Conservation (phyloP, 225 moss, liverwort and hornwort genomes). For the Pleurozium schreberi region DNA sequence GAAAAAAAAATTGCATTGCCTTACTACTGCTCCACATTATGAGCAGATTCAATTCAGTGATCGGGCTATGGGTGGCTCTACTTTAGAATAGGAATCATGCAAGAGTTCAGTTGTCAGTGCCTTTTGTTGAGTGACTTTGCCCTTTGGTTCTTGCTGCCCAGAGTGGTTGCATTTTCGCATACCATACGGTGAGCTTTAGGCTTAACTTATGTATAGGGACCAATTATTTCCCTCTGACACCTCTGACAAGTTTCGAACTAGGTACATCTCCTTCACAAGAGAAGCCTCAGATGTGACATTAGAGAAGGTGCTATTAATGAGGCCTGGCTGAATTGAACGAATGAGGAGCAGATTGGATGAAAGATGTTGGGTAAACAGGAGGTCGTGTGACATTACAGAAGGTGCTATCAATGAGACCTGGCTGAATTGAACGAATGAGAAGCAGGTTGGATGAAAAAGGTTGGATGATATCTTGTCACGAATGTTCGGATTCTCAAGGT, state of each 20-base stretch:
- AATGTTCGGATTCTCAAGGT: conserved; percentile 71
- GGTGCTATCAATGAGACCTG: too few relatives aligned
- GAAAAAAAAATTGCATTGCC: too few relatives aligned
- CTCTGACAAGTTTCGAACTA: background rate
- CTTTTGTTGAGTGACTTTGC: background rate
- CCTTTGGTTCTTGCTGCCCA: background rate
- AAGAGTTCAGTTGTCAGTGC: background rate
- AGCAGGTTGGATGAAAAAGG: background rate
- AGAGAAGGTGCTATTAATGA: background rate
- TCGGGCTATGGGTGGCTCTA: too few relatives aligned
- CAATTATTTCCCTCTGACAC: background rate
- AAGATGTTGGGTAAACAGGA: background rate
- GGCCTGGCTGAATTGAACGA: background rate
- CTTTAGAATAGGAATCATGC: background rate
- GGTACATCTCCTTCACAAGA: background rate
- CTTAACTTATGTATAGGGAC: background rate
- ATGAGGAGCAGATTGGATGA: background rate
- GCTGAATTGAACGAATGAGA: background rate
- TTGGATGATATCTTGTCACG: conserved; percentile 34
- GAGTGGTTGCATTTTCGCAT: background rate
- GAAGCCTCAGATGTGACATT: background rate
- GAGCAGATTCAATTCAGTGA: too few relatives aligned
- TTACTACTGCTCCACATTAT: too few relatives aligned
- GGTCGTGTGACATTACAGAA: background rate
- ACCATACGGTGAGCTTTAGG: background rate